Evolutionary conservation across 1,284 basidiomycete species (phyloP).

Genomic region (Sporisorium graminicola): DNA sequence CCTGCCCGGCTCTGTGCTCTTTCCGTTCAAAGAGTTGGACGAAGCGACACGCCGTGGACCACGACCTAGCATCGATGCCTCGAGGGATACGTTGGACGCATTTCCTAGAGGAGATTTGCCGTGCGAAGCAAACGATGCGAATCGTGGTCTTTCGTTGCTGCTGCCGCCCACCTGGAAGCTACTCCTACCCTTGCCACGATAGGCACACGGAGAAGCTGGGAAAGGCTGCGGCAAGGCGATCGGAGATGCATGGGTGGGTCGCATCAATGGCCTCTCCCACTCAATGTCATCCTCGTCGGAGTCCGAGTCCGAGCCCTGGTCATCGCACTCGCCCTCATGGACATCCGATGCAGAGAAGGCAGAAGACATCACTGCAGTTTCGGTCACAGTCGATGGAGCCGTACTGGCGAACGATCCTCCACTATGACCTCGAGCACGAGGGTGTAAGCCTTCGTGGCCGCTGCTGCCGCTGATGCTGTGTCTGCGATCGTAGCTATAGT

Average conservation of each 20-base stretch:
- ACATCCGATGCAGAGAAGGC: constrained; percentile 5
- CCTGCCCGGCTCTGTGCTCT: constrained; percentile 2
- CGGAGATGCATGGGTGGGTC: background rate
- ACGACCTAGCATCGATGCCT: constrained; percentile 5
- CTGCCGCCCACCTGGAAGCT: constrained; percentile 3
- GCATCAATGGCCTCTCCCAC: constrained; percentile 16
- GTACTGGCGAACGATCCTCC: constrained; percentile 13
- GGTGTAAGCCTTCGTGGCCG: constrained; percentile 8
- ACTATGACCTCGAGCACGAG: constrained; percentile 6
- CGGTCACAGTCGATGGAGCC: constrained; percentile 13
- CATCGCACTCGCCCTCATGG: background rate
- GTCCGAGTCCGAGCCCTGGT: background rate
- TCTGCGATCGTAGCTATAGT: constrained; percentile 19
- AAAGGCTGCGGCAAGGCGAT: constrained; percentile 2
- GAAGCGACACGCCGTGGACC: constrained; percentile 18
- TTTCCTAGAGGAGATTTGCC: constrained; percentile 3
- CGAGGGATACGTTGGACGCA: background rate
- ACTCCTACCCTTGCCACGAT: background rate
- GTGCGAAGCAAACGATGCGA: constrained; percentile 3
- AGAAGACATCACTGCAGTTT: constrained; percentile 12
- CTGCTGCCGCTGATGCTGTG: constrained; percentile 25
- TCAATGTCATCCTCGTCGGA: constrained; percentile 26
- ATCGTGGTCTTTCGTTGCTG: background rate
- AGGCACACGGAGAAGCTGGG: background rate
- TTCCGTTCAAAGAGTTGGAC: constrained; percentile 8